phyloP scores from a whole-genome alignment of 75 land plant genomes.

The Sequoiadendron giganteum region DNA sequence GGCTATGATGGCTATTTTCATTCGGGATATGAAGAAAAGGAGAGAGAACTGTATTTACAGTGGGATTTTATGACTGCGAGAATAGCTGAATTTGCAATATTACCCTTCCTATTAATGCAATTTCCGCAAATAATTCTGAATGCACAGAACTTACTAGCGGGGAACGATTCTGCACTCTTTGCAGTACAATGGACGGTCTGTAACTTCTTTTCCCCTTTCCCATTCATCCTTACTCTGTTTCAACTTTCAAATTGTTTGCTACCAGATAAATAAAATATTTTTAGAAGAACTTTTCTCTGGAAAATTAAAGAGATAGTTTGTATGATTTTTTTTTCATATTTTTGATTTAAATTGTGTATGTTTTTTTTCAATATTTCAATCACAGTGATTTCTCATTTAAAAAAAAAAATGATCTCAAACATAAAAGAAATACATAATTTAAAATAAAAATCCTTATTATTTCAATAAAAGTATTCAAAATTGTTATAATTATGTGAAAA shows the following conservation, averaged over 20 bases:
- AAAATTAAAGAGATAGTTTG: too few species aligned
- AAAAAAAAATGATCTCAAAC: too few species aligned
- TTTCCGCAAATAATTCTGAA: conserved; percentile 40
- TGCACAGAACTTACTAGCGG: conserved; percentile 26
- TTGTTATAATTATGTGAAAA: too few species aligned
- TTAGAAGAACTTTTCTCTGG: too few species aligned
- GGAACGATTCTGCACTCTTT: conserved; percentile 25
- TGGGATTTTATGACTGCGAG: conserved; percentile 30
- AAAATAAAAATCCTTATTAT: too few species aligned
- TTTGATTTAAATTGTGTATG: too few species aligned
- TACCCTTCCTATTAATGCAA: conserved; percentile 37
- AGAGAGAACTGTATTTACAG: background rate
- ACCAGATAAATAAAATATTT: too few species aligned
- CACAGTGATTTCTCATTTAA: too few species aligned
- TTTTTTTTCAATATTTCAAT: too few species aligned
- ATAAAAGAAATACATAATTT: too few species aligned
- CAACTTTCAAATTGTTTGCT: background rate
- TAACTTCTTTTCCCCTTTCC: background rate
- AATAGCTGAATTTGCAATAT: conserved; percentile 32
- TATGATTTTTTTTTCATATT: too few species aligned
- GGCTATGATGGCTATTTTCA: background rate
- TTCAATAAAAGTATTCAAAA: too few species aligned
- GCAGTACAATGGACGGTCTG: conserved; percentile 43
- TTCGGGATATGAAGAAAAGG: background rate
- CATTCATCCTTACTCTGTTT: background rate